phyloP scores from a whole-genome alignment of 305 asterid genomes.

The Nicotiana rustica region DNA sequence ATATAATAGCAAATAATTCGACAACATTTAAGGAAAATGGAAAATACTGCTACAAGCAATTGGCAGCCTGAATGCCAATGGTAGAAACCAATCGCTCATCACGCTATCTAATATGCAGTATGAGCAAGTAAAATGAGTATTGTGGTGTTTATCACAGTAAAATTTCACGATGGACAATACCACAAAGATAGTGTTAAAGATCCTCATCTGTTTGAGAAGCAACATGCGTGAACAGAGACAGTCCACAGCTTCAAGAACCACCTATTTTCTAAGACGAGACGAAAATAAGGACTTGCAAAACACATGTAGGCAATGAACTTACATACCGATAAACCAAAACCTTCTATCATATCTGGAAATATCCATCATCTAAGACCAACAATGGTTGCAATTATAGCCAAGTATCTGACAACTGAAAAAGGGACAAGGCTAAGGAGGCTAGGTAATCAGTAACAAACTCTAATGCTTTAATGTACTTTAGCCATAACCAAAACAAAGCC shows the following conservation, averaged over 20 bases:
- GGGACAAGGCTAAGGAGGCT: background rate
- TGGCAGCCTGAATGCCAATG: background rate
- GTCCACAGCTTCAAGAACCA: background rate
- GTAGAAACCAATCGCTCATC: background rate
- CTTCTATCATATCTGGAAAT: background rate
- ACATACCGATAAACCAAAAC: background rate
- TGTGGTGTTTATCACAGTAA: background rate
- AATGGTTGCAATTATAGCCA: background rate
- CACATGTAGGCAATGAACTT: background rate
- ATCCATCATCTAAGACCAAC: conserved; percentile 6
- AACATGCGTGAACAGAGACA: background rate
- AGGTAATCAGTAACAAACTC: background rate
- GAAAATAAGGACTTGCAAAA: background rate
- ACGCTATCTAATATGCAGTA: background rate
- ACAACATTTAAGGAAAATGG: background rate
- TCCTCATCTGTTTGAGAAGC: conserved; percentile 29
- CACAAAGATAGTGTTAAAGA: background rate
- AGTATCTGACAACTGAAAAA: background rate
- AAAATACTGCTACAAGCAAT: background rate
- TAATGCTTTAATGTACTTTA: background rate
- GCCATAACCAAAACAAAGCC: background rate
- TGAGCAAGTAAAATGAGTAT: background rate
- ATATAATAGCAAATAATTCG: background rate
- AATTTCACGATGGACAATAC: background rate
- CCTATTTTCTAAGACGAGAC: background rate